Base-by-base conservation (phyloP, 2,329 filamentous ascomycete species). In the Colletotrichum somersetense region DNA sequence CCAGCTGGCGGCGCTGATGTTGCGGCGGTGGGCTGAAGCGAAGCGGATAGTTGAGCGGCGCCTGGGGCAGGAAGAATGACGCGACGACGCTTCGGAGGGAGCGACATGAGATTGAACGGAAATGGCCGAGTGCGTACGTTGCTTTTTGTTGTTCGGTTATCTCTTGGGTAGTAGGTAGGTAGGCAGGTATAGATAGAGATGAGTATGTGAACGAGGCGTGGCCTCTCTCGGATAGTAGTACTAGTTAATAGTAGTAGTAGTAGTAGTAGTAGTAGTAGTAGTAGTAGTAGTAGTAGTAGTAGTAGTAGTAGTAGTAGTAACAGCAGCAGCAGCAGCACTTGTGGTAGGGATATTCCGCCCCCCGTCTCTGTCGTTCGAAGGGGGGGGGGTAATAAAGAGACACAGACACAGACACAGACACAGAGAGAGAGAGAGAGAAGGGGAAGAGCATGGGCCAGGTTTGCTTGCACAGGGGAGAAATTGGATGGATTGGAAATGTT, bases 11-110 rank as follows among this genome's bases (percentile, higher is more conserved):
- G 11, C 18, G 58, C 18, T 33, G 50, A 12, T 56, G 42, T 18
- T 11, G 62, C 33, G 2, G 69, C 18, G 5, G 65, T 23, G 2
- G 58, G 57, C 3, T 44, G 57, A 14, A 55, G 35, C 12, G 57
- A 67, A n/a, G 46, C 55, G 10, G 55, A 52, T 6, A 59, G 14
- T 8, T 26, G 33, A 12, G 70, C 48, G 35, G 70, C 55, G 35
- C 61, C 66, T 16, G 70, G 70, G 1, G 70, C 70, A 3, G 70
- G 70, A 38, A 72, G 66, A 44, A 72, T 72, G 12, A 65, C 66
- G 20, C 70, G 70, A 44, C 70, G 70, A 62, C 70, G 70, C 61
- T 72, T 72, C 7, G 66, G 5, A 11, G 70, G 66, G 53, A 65
- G 55, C 55, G 70, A 72, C 70, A 72, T 72, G 33, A 44, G 48